Evolutionary conservation across 2,329 filamentous ascomycete genomes (phyloP), one percentile per base, ranked within the genome.

Genomic region (Botryotinia calthae): DNA sequence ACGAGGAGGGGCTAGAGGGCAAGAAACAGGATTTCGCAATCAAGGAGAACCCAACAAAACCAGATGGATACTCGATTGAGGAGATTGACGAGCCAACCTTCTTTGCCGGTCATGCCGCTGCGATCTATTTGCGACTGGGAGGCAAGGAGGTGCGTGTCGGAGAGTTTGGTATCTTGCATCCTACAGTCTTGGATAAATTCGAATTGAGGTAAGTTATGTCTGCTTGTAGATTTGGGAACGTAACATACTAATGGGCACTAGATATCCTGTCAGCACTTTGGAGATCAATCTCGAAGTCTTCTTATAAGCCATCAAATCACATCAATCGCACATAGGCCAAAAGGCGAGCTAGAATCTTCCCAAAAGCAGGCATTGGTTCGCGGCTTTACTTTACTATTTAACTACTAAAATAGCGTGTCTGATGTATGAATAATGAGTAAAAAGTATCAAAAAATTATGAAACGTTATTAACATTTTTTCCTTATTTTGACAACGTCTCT

Each of bases 251-350:
- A 79, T 56, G 16, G 61, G 1, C 77, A 75, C 72, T 72, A 92
- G 90, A 85, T 95, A 95, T 86, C 95, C 96, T 59, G 94, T 97
- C 79, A 98, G 94, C 84, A 94, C 93, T 61, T 84, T 99, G 77
- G 96, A 99, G 86, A 88, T 99, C 81, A 97, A 98, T 83, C 88
- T 98, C 46, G 95, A 98, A 84, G 89, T 93, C 77, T 97, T 99
- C 87, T 86, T 98, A 84, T 97, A 86, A 10, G 37, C 37, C 18
- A 82, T 75, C 48, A 72, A 51, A 34, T 73, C 37, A 51, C 31
- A 44, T 56, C 28, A 28, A 44, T 51, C 28, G 42, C 61, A 64
- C 16, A n/a, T 46, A 58, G 40, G 20, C 22, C 4, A 40, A 46
- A 31, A 73, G 25, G 58, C 31, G 56, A 64, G 70, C 70, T n/a